phyloP scores from a whole-genome alignment of 352 stramenopile species.

The Thalassiosira exigua region DNA sequence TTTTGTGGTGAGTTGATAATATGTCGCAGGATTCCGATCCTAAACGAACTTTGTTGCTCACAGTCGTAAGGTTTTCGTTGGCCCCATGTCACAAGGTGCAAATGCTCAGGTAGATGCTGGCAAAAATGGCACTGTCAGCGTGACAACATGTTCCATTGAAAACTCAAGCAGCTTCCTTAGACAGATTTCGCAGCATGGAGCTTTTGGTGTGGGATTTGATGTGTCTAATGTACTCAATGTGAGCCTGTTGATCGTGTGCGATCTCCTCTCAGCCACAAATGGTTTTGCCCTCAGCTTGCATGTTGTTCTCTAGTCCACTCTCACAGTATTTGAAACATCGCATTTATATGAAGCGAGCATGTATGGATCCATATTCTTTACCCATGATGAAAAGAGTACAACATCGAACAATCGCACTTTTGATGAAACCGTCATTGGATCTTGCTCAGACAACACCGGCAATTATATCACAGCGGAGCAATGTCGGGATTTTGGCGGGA shows the following conservation, averaged over 20 bases:
- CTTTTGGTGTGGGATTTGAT: constrained; percentile 49
- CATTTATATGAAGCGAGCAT: constrained; percentile 54
- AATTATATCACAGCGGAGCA: constrained; percentile 44
- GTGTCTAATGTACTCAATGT: constrained; percentile 46
- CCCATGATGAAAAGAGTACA: constrained; percentile 59
- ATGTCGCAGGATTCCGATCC: too few species aligned
- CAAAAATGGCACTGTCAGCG: constrained; percentile 18
- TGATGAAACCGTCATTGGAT: constrained; percentile 47
- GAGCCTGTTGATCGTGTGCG: constrained; percentile 16
- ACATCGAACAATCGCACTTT: constrained; percentile 29
- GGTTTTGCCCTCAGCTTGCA: too few species aligned
- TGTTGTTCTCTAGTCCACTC: constrained; percentile 25
- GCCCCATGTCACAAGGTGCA: too few species aligned
- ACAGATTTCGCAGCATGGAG: constrained; percentile 42
- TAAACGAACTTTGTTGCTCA: too few species aligned
- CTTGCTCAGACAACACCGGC: constrained; percentile 38
- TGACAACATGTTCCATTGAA: constrained; percentile 46
- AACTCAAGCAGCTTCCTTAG: constrained; percentile 49
- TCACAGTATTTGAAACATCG: constrained; percentile 42
- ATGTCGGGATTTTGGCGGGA: constrained; percentile 61
- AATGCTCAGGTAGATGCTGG: constrained; percentile 34
- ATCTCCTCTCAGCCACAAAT: too few species aligned
- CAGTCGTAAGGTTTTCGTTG: too few species aligned
- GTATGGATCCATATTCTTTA: constrained; percentile 77
- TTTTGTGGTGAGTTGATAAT: too few species aligned